Evolutionary conservation across 257 asterid species (phyloP).

Genomic region (Ilex asprella): DNA sequence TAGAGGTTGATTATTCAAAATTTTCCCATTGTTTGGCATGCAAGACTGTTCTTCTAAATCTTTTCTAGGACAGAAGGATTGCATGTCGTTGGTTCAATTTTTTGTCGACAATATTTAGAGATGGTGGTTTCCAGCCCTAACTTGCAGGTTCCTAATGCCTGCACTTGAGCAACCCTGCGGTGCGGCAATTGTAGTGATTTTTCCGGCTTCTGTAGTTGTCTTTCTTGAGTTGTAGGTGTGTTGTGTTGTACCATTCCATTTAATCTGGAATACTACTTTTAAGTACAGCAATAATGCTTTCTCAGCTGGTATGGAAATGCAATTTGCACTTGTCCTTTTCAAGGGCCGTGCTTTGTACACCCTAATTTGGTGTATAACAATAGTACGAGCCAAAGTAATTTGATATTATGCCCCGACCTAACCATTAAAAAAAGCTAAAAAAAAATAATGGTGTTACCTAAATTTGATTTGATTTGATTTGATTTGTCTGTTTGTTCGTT

Average conservation of each 20-base stretch:
- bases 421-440: too few species aligned
- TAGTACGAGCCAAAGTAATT: too few species aligned
- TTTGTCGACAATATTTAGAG: slow-evolving; percentile 17
- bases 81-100: slow-evolving; percentile 19
- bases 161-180: slow-evolving; percentile 15
- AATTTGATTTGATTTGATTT: too few species aligned
- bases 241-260: slow-evolving; percentile 4
- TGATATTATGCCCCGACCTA: too few species aligned
- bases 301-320: too few species aligned
- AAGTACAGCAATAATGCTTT: slow-evolving; percentile 18
- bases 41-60: slow-evolving; percentile 18
- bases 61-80: slow-evolving; percentile 15
- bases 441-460: too few species aligned
- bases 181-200: slow-evolving; percentile 24
- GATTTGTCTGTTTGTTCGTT: too few species aligned
- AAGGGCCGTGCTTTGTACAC: too few species aligned
- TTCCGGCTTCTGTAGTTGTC: slow-evolving; percentile 25
- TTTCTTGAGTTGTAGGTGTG: slow-evolving; percentile 1
- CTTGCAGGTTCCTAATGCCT: slow-evolving; percentile 12
- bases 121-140: background rate
- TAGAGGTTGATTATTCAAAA: slow-evolving; percentile 8
- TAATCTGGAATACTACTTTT: background rate
- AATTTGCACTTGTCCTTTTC: too few species aligned
- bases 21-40: slow-evolving; percentile 6
- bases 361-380: too few species aligned